Conservation (phyloP, 1,139 yeast species). For the Hyphopichia wangnamkhiaoensis region DNA sequence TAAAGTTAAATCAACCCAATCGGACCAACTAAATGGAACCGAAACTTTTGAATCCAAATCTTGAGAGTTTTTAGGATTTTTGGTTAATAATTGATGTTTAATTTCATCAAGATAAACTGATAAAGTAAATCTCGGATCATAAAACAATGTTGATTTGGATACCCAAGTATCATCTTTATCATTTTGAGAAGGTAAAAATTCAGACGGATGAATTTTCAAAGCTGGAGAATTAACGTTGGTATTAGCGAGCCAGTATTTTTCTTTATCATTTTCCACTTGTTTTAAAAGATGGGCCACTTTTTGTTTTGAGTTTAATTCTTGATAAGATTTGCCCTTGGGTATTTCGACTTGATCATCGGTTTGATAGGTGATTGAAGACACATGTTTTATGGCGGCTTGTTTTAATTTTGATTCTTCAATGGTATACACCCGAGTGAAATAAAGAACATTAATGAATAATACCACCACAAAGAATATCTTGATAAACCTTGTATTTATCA, state of each 20-base stretch:
- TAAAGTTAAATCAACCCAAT: conserved; percentile 30
- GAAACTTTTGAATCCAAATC: conserved; percentile 9
- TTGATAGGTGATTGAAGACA: conserved; percentile 16
- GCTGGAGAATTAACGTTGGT: conserved; percentile 23
- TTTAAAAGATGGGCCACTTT: conserved; percentile 25
- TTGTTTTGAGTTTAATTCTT: conserved; percentile 19
- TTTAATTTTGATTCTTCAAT: conserved; percentile 19
- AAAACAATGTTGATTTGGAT: conserved; percentile 17
- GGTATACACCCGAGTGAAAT: conserved; percentile 23
- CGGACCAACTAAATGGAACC: conserved; percentile 31
- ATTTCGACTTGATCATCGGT: conserved; percentile 24
- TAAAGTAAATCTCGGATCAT: conserved; percentile 28
- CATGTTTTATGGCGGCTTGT: conserved; percentile 22
- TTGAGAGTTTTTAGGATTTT: conserved; percentile 19
- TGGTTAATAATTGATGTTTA: conserved; percentile 13
- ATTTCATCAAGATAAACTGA: conserved; percentile 23
- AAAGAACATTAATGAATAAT: conserved; percentile 22
- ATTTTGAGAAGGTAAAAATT: conserved; percentile 18
- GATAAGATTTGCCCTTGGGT: conserved; percentile 17
- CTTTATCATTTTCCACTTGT: conserved; percentile 20
- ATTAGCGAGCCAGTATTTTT: conserved; percentile 29
- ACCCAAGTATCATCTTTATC: conserved; percentile 13
- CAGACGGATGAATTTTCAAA: conserved; percentile 19
- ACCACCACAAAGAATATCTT: conserved; percentile 22
- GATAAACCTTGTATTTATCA: conserved; percentile 19